Percentiles rank a stretch among this genome's conserved stretches.
phyloP scores from a whole-genome alignment of 495 filamentous ascomycete genomes.

The Antarctomyces pellizariae region DNA sequence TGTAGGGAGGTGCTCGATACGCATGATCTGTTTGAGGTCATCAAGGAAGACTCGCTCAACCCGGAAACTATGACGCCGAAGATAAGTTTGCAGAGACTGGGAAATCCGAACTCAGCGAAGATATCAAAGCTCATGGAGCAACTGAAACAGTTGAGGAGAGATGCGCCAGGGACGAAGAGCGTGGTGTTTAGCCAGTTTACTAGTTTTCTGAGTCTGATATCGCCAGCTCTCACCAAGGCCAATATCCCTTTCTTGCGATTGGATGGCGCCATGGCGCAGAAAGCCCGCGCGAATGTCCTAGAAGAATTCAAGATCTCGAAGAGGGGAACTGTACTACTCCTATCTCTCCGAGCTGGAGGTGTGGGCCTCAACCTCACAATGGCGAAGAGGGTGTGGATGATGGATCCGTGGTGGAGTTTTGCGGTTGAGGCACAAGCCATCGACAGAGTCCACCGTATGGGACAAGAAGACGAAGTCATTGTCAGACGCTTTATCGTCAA shows the following conservation, averaged over 20 bases:
- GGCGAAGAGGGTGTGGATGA: slow-evolving; percentile 81
- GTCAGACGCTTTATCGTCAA: slow-evolving; percentile 74
- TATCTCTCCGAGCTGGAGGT: slow-evolving; percentile 76
- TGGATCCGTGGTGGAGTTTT: slow-evolving; percentile 99
- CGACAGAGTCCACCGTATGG: slow-evolving; percentile 97
- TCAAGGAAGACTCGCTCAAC: slow-evolving; percentile 24
- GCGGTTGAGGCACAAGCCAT: slow-evolving; percentile 94
- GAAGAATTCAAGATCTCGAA: slow-evolving; percentile 34
- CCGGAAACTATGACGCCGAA: slow-evolving; percentile 24
- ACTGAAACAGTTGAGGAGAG: slow-evolving; percentile 37
- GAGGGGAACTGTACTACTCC: slow-evolving; percentile 39
- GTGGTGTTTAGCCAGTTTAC: slow-evolving; percentile 96
- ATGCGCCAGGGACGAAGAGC: slow-evolving; percentile 48
- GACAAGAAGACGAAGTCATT: slow-evolving; percentile 64
- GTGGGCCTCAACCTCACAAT: slow-evolving; percentile 83
- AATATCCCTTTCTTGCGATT: slow-evolving; percentile 65
- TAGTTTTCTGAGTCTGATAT: slow-evolving; percentile 79
- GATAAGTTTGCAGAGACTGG: slow-evolving; percentile 62
- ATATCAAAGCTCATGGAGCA: slow-evolving; percentile 55
- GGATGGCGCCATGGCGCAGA: slow-evolving; percentile 78
- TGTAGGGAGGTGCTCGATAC: slow-evolving; percentile 66
- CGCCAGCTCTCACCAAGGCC: slow-evolving; percentile 43
- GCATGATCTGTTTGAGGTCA: slow-evolving; percentile 76
- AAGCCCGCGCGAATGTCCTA: slow-evolving; percentile 53
- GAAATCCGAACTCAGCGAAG: slow-evolving; percentile 66